Evolutionary conservation across 192 early-diverging fungal species (phyloP).

Genomic region (Backusella tarrabulga): DNA sequence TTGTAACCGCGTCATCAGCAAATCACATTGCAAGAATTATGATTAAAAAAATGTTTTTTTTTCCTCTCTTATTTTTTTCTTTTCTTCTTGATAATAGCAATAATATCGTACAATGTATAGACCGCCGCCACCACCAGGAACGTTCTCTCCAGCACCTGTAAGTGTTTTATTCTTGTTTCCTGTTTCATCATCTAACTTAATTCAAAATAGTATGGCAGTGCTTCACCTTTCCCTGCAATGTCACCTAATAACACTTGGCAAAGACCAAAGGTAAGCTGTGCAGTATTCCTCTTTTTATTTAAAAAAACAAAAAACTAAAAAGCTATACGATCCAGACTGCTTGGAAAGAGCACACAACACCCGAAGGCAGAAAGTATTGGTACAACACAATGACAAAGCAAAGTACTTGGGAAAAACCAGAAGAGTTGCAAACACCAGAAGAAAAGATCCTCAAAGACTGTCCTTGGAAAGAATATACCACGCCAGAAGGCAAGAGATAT

Average conservation of each 20-base stretch:
- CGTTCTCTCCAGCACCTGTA: conserved; percentile 8
- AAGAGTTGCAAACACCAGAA: conserved; percentile 81
- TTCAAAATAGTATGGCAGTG: neutral
- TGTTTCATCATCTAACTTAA: neutral
- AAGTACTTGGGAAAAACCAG: conserved; percentile 94
- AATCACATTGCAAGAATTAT: neutral
- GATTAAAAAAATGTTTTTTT: neutral
- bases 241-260: conserved; percentile 1
- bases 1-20: neutral
- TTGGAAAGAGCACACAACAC: conserved; percentile 78
- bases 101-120: conserved; percentile 7
- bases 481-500: conserved; percentile 77
- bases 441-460: conserved; percentile 61
- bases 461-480: conserved; percentile 86
- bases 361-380: conserved; percentile 87
- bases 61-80: neutral
- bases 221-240: neutral
- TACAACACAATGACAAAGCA: conserved; percentile 74
- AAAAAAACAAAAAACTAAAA: neutral
- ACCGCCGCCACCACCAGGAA: conserved; percentile 18
- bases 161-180: neutral
- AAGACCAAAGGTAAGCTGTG: neutral
- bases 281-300: neutral
- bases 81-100: neutral
- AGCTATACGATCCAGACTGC: conserved; percentile 1